A percentile compares a stretch with the other conserved stretches of the same genome.
Evolutionary conservation across 441 rosid species (phyloP).

Genomic region (Codiaeum variegatum): DNA sequence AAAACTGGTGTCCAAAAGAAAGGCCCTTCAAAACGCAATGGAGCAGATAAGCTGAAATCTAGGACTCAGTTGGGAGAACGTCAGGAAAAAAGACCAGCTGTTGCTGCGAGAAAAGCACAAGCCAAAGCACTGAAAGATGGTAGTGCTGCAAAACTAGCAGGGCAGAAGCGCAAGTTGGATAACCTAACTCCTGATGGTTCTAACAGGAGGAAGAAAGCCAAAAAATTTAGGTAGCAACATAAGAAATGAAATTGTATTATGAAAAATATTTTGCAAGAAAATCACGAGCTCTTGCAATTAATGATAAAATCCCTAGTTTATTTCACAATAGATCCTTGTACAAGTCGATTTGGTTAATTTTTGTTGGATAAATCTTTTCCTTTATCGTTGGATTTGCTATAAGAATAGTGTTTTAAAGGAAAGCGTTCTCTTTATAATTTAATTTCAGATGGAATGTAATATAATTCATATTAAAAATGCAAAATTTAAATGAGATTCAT

Average conservation of each 20-base stretch:
- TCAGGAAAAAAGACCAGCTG: slow-evolving; percentile 66
- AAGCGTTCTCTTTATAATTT: too few relatives aligned
- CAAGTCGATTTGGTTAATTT: background rate
- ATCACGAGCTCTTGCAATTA: background rate
- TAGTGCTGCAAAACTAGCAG: slow-evolving; percentile 39
- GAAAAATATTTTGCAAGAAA: background rate
- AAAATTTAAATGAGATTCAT: too few relatives aligned
- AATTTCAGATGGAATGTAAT: too few relatives aligned
- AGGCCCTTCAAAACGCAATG: slow-evolving; percentile 30
- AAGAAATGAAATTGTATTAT: background rate
- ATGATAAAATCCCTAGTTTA: background rate
- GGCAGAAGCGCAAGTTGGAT: slow-evolving; percentile 67
- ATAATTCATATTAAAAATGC: too few relatives aligned
- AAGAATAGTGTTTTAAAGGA: too few relatives aligned
- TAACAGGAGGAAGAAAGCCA: slow-evolving; percentile 49
- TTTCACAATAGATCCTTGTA: background rate
- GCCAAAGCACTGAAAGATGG: slow-evolving; percentile 38
- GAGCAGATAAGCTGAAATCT: slow-evolving; percentile 34
- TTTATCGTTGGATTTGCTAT: too few relatives aligned
- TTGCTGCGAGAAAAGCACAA: slow-evolving; percentile 72
- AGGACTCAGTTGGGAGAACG: slow-evolving; percentile 31
- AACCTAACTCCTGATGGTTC: slow-evolving; percentile 53
- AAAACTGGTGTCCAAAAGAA: slow-evolving; percentile 57
- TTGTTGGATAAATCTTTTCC: background rate
- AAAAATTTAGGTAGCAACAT: slow-evolving; percentile 32